phyloP scores from a whole-genome alignment of 257 asterid species.

The Plantago ovata region DNA sequence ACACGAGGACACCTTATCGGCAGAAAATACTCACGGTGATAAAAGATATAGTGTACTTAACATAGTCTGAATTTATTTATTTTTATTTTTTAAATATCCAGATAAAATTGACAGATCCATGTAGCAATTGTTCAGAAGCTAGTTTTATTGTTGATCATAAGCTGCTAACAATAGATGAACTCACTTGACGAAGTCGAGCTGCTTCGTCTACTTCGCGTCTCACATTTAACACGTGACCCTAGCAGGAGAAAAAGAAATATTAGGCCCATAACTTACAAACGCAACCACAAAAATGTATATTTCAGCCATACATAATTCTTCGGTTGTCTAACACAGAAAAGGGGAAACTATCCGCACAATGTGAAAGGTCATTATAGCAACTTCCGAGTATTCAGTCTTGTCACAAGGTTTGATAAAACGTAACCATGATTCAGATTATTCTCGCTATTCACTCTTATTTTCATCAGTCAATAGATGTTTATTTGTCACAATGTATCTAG shows the following conservation, averaged over 20 bases:
- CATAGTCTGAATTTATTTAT: no score
- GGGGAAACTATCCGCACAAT: no score
- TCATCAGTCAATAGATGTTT: slow-evolving; percentile 1
- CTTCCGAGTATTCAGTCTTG: not conserved
- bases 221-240: slow-evolving; percentile 95
- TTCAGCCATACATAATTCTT: no score
- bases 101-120: not conserved
- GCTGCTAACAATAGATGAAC: slow-evolving; percentile 28
- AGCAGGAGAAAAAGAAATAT: slow-evolving; percentile 25
- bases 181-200: slow-evolving; percentile 84
- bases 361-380: no score
- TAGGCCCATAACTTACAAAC: slow-evolving; percentile 12
- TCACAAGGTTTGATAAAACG: not conserved
- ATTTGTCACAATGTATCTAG: not conserved
- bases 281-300: no score
- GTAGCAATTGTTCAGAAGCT: slow-evolving; percentile 3
- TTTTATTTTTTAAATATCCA: not conserved
- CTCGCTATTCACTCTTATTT: not conserved
- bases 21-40: no score
- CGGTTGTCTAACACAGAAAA: no score
- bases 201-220: slow-evolving; percentile 95
- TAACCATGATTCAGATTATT: slow-evolving; percentile 7
- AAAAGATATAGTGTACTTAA: no score
- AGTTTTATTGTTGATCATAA: not conserved
- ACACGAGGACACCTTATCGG: not conserved